Evolutionary conservation across 2,329 filamentous ascomycete species (phyloP), one percentile per base, ranked within the genome.

Genomic region (Ampelomyces quisqualis): DNA sequence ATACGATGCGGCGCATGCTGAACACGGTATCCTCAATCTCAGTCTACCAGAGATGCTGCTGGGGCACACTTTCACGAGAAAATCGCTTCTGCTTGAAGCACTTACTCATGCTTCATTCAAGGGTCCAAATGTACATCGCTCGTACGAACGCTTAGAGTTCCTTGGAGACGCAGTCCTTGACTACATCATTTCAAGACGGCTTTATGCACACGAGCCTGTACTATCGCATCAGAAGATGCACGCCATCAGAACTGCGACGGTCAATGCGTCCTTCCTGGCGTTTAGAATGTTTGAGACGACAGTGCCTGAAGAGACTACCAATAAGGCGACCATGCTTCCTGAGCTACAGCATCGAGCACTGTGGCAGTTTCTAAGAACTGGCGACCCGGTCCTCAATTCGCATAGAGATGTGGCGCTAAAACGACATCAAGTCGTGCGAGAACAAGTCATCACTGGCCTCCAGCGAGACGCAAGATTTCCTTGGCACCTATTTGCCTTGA

Each of bases 91-190:
- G 1, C 59, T 86, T 0, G 88, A 96, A 69, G 86, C 90, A 2
- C 73, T 91, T 34, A 95, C 90, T 0, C 90, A 96, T 59, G 73
- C 81, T 0, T 90, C 87, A 0, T 76, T 74, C 35, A 73, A 27
- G 0, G 62, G 61, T 1, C 53, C 55, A 1, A 49, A 72, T 20
- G 67, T 70, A 11, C 71, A 76, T 4, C 65, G 70, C 23, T 78
- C 77, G 0, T 82, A 83, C 55, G 86, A 96, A 52, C 80, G 90
- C 0, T 77, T 96, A 1, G 91, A 96, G 60, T 95, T 93, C 57
- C 72, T 96, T 0, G 91, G 91, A 1, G 91, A 97, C 55, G 80
- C 89, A 0, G 74, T 96, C 2, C 79, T 97, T 0, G 91, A 97
- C 66, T 78, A 82, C 53, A 73, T 95, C 40, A 73, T 96, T 34